These are phyloP conservation scores for Ascochyta pisi DNA, from an alignment of 2,329 filamentous ascomycete genomes.

Conservation along the genomic window DNA sequence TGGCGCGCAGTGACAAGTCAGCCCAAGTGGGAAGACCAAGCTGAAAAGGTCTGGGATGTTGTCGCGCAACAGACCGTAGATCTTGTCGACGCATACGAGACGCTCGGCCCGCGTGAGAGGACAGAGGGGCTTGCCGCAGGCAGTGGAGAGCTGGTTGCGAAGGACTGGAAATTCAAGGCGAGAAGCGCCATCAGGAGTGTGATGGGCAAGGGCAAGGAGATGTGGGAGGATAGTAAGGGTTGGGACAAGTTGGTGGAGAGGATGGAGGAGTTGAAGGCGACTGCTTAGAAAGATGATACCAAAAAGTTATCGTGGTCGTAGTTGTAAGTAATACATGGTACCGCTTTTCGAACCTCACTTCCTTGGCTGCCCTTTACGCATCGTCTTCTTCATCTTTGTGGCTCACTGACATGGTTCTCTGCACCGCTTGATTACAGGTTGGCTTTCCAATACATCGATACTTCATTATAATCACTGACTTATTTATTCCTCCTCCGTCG, in stretches of 20 bases:
- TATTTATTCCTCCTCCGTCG: too few species aligned
- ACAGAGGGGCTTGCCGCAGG: slow-evolving; percentile 60
- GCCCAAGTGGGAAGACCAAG: slow-evolving; percentile 63
- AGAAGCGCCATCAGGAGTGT: slow-evolving; percentile 83
- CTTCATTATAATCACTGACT: too few species aligned
- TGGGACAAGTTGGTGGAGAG: slow-evolving; percentile 67
- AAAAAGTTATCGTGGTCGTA: not conserved
- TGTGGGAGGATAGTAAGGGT: slow-evolving; percentile 78
- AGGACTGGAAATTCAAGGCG: slow-evolving; percentile 88
- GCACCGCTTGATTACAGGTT: too few species aligned
- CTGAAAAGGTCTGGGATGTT: slow-evolving; percentile 70
- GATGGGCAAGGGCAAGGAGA: slow-evolving; percentile 79
- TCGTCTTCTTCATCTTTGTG: too few species aligned
- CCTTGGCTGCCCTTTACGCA: not conserved
- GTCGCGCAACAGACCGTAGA: slow-evolving; percentile 82
- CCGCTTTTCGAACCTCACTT: not conserved
- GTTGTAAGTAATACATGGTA: not conserved
- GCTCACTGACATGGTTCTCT: too few species aligned
- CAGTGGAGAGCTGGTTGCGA: slow-evolving; percentile 69
- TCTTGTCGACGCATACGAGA: slow-evolving; percentile 83
- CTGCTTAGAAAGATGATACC: slow-evolving; percentile 15
- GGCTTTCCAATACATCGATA: too few species aligned
- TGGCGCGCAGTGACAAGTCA: slow-evolving; percentile 76
- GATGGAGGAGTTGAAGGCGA: slow-evolving; percentile 51
- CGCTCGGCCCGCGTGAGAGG: slow-evolving; percentile 60